phyloP scores from a whole-genome alignment of 1,139 yeast genomes.

The Blastobotrys aristatus region DNA sequence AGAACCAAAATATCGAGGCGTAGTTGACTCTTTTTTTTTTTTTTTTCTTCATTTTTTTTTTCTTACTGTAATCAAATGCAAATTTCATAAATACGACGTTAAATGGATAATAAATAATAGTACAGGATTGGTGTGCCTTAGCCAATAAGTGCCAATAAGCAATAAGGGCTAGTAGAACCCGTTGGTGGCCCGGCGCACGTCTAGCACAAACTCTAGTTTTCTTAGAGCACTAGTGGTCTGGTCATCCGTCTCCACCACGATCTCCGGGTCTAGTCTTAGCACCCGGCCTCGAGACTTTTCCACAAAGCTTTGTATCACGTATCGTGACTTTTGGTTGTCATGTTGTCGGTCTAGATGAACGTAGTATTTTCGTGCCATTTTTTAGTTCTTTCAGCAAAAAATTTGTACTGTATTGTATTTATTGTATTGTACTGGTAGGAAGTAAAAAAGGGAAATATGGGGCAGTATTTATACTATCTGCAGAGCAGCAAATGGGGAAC shows the following conservation, averaged over 20 bases:
- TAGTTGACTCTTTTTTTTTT: not conserved
- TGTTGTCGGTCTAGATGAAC: constrained; percentile 4
- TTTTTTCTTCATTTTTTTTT: too few relatives aligned
- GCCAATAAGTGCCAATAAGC: too few relatives aligned
- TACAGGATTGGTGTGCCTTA: too few relatives aligned
- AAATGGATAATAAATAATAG: not conserved
- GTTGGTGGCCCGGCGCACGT: constrained; percentile 1
- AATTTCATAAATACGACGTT: too few relatives aligned
- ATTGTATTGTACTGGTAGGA: too few relatives aligned
- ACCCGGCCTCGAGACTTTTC: constrained; percentile 5
- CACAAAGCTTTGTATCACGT: constrained; percentile 3
- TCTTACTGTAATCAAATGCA: too few relatives aligned
- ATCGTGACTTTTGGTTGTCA: constrained; percentile 3
- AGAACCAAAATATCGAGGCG: not conserved
- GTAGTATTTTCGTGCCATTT: constrained; percentile 7
- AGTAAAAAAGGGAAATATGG: not conserved
- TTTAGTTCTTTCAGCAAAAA: not conserved
- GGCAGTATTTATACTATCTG: not conserved
- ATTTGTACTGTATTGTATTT: not conserved
- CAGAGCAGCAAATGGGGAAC: too few relatives aligned
- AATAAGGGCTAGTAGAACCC: constrained; percentile 5
- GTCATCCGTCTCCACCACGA: constrained; percentile 9
- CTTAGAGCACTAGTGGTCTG: not conserved
- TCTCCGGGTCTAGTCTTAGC: constrained; percentile 8
- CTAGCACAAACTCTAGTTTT: constrained; percentile 7